Evolutionary conservation across 441 rosid genomes (phyloP).

Genomic region (Erysimum pusillum): DNA sequence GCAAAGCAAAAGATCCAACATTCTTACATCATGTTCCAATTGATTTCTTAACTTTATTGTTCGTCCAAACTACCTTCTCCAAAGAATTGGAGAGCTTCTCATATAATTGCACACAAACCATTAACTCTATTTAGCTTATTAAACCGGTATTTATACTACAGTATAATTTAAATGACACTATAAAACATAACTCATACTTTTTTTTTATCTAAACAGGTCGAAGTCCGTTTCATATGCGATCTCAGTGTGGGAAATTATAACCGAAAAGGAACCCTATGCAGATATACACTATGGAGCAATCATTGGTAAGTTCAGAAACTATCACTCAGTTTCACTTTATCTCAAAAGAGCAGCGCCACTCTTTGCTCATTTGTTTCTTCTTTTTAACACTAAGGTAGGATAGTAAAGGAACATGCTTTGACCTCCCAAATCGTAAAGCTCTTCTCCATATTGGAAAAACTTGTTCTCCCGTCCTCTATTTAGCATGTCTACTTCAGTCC

Average conservation of each 20-base stretch:
- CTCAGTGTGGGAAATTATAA: slow-evolving; percentile 89
- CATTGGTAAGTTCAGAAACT: slow-evolving; percentile 70
- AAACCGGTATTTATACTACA: too few species aligned
- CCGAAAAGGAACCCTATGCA: slow-evolving; percentile 90
- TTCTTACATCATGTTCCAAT: too few species aligned
- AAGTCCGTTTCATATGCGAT: slow-evolving; percentile 92
- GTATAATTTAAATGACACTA: too few species aligned
- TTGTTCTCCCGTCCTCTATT: slow-evolving; percentile 75
- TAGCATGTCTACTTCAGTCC: slow-evolving; percentile 61
- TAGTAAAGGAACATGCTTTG: slow-evolving; percentile 81
- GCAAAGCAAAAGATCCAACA: too few species aligned
- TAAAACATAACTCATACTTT: neutral
- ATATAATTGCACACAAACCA: too few species aligned
- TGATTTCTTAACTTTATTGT: too few species aligned
- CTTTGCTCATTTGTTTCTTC: neutral
- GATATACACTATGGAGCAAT: slow-evolving; percentile 94
- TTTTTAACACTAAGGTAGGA: slow-evolving; percentile 61
- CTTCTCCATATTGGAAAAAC: slow-evolving; percentile 75
- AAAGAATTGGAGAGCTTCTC: too few species aligned
- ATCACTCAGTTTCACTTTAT: slow-evolving; percentile 19
- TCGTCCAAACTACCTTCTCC: too few species aligned
- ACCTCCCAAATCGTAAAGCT: slow-evolving; percentile 65
- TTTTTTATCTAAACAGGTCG: slow-evolving; percentile 59
- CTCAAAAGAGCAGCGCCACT: slow-evolving; percentile 4
- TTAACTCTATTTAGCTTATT: too few species aligned